Evolutionary conservation across 1,139 yeast genomes (phyloP).

Genomic region (Geotrichum phurueaensis): DNA sequence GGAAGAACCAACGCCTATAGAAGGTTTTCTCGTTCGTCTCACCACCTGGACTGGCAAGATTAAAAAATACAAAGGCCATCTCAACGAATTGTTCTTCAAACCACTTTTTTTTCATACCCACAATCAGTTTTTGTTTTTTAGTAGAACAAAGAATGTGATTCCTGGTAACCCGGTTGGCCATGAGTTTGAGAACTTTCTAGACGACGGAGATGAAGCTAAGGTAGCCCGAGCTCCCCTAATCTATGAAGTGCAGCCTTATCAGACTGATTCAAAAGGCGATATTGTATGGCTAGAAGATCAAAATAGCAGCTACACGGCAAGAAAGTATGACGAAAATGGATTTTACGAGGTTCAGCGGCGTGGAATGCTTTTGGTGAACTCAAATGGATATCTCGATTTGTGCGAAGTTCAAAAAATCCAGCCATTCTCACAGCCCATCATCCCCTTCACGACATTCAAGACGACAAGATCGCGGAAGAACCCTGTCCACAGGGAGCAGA

Average conservation of each 20-base stretch:
- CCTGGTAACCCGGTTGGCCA: constrained; percentile 36
- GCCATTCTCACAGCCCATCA: constrained; percentile 12
- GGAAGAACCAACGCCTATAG: constrained; percentile 61
- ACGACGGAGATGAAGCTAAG: constrained; percentile 20
- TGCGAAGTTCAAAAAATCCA: constrained; percentile 35
- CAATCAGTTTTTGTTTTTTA: constrained; percentile 56
- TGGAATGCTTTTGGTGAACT: constrained; percentile 47
- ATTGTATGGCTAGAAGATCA: constrained; percentile 53
- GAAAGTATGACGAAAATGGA: constrained; percentile 50
- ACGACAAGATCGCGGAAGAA: neutral
- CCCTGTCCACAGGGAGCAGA: constrained; percentile 31
- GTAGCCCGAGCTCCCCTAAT: constrained; percentile 35
- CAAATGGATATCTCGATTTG: constrained; percentile 60
- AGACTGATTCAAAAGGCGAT: constrained; percentile 41
- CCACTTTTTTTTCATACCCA: constrained; percentile 59
- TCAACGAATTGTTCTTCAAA: constrained; percentile 43
- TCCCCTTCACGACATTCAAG: neutral
- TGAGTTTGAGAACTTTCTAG: neutral
- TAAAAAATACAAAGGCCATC: constrained; percentile 35
- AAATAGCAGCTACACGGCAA: constrained; percentile 40
- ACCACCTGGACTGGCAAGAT: constrained; percentile 48
- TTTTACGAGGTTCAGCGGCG: constrained; percentile 59
- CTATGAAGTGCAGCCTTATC: constrained; percentile 49
- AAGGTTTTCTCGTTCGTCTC: constrained; percentile 65
- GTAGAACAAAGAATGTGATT: constrained; percentile 48